These are phyloP conservation scores for Zygnema cylindricum DNA, from an alignment of 139 green algal species.

Conservation along the genomic window DNA sequence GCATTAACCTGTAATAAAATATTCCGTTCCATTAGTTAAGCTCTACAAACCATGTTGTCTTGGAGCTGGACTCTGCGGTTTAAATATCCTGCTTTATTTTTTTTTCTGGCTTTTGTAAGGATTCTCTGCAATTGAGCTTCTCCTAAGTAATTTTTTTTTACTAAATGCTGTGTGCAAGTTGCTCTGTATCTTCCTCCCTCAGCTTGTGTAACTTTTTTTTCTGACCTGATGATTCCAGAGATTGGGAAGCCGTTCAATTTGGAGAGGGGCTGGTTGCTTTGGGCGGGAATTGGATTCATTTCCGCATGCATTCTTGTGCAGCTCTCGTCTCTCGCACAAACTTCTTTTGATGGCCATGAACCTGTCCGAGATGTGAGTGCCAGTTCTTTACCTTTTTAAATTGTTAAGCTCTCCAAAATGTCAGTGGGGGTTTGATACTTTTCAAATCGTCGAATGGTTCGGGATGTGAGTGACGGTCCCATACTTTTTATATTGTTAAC, in stretches of 20 bases:
- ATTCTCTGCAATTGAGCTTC: not conserved
- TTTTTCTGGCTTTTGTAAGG: not conserved
- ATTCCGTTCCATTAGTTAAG: not conserved
- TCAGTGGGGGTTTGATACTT: too few species aligned
- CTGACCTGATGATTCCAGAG: not conserved
- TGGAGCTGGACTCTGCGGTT: not conserved
- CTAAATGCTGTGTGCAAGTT: too few species aligned
- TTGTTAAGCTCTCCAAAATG: too few species aligned
- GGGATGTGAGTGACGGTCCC: too few species aligned
- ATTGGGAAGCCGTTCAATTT: conserved; percentile 17
- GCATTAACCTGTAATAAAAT: not conserved
- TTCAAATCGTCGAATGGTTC: too few species aligned
- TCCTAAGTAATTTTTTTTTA: conserved; percentile 2
- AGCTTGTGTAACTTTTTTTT: not conserved
- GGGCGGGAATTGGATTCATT: conserved; percentile 11
- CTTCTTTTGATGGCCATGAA: not conserved
- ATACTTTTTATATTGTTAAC: too few species aligned
- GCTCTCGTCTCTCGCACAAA: not conserved
- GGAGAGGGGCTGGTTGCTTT: conserved; percentile 26
- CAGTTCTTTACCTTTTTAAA: too few species aligned
- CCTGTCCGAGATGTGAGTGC: not conserved
- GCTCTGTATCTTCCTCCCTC: not conserved
- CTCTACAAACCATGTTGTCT: not conserved
- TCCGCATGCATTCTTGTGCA: not conserved
- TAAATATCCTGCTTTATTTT: not conserved